Percentiles rank a stretch among this genome's conserved stretches.
Conservation (phyloP, 179 eudicot species). For the Camellia oleifera region DNA sequence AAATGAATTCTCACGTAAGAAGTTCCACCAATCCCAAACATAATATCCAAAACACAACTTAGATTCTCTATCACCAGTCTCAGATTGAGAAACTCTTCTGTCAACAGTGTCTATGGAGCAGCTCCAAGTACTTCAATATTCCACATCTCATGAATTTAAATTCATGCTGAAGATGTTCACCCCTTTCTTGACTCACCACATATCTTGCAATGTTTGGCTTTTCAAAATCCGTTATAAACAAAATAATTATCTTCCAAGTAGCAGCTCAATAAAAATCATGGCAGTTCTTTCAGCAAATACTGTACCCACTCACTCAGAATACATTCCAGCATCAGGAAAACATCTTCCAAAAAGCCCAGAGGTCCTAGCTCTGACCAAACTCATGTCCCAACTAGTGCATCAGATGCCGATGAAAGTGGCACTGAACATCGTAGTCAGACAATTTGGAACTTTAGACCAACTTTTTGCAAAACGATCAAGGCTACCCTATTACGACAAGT, state of each 20-base stretch:
- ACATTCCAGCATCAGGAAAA: not conserved
- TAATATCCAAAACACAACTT: too few relatives aligned
- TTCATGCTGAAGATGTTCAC: not conserved
- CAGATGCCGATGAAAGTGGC: not conserved
- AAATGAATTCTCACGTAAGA: not conserved
- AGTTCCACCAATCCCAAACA: too few relatives aligned
- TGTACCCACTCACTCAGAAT: not conserved
- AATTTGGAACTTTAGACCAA: not conserved
- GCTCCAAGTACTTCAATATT: not conserved
- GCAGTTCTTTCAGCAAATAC: not conserved
- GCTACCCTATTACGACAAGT: not conserved
- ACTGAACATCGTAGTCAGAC: not conserved
- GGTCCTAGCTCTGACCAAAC: not conserved
- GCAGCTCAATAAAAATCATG: not conserved
- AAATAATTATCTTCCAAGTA: not conserved
- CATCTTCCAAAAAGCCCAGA: not conserved
- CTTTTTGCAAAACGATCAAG: not conserved
- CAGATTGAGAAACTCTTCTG: too few relatives aligned
- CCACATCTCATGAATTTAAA: not conserved
- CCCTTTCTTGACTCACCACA: not conserved
- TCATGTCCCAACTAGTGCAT: not conserved
- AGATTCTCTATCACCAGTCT: too few relatives aligned
- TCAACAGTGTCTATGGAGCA: too few relatives aligned
- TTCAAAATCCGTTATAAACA: not conserved
- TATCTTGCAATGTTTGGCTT: not conserved